Conservation (phyloP, 441 rosid species). For the Pelargonium exstipulatum region DNA sequence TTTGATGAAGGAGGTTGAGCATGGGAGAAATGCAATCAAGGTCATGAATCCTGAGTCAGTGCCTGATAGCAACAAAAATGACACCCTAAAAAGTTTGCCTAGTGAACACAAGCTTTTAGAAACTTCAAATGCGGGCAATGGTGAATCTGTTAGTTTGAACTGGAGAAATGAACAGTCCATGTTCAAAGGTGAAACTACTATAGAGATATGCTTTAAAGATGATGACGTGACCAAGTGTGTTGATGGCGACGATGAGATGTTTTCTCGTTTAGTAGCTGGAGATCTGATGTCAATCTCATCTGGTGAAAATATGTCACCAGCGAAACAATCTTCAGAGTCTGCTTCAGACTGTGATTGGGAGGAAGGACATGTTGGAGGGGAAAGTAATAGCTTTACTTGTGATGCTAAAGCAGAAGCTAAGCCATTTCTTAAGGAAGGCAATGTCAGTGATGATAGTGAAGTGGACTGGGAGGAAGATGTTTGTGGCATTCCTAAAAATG, state of each 20-base stretch:
- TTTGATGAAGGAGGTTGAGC: conserved; percentile 78
- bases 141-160: conserved; percentile 32
- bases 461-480: conserved; percentile 69
- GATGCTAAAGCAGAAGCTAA: conserved; percentile 31
- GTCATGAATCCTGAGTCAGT: conserved; percentile 25
- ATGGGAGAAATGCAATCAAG: conserved; percentile 29
- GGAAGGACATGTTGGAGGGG: conserved; percentile 39
- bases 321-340: conserved; percentile 33
- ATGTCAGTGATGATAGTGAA: conserved; percentile 43
- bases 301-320: conserved; percentile 32
- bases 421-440: conserved; percentile 28
- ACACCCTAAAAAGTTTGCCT: conserved; percentile 29
- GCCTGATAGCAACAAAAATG: conserved; percentile 24
- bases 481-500: conserved; percentile 27
- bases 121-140: conserved; percentile 27
- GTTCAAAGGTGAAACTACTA: conserved; percentile 30
- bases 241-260: conserved; percentile 63
- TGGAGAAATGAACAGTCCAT: conserved; percentile 28
- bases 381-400: conserved; percentile 23
- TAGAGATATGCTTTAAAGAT: conserved; percentile 74
- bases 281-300: conserved; percentile 37
- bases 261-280: conserved; percentile 66
- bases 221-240: conserved; percentile 36
- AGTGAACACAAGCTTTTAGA: conserved; percentile 31
- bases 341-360: conserved; percentile 72